Conservation (phyloP, 2,329 filamentous ascomycete species). For the Polytolypa hystricis region DNA sequence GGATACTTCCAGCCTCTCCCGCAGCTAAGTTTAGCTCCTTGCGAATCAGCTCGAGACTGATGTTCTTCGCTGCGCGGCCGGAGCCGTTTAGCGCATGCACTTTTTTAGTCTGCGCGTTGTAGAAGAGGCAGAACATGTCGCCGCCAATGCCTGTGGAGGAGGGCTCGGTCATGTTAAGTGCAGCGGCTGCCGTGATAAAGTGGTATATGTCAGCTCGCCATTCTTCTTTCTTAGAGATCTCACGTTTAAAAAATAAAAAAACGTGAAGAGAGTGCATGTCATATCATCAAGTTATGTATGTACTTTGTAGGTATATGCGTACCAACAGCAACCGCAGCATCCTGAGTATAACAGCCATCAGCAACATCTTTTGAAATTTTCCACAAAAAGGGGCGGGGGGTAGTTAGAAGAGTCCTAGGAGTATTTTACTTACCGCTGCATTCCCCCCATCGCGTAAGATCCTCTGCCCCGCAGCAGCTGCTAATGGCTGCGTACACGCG, state of each 20-base stretch:
- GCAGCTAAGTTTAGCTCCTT: constrained; percentile 55
- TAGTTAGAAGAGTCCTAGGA: constrained; percentile 2
- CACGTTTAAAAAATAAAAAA: constrained; percentile 1
- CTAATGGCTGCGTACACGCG: constrained; percentile 78
- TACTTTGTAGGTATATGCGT: no score
- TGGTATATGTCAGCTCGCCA: no score
- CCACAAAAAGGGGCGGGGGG: background rate
- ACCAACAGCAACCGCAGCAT: constrained; percentile 92
- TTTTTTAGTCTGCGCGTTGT: constrained; percentile 69
- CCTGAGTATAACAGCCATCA: constrained; percentile 40
- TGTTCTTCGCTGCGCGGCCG: constrained; percentile 63
- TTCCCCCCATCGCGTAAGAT: constrained; percentile 31
- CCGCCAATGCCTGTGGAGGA: constrained; percentile 89
- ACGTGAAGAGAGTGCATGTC: no score
- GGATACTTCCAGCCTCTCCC: constrained; percentile 50
- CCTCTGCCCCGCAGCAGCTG: constrained; percentile 74
- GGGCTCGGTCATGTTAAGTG: constrained; percentile 86
- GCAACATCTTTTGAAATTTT: background rate
- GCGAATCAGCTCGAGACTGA: constrained; percentile 58
- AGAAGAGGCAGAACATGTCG: constrained; percentile 94
- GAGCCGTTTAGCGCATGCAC: constrained; percentile 86
- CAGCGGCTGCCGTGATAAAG: constrained; percentile 67
- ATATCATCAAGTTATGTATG: no score
- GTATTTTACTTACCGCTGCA: background rate
- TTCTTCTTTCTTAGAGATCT: constrained; percentile 5